Percentiles rank a stretch among this genome's conserved stretches.
These are phyloP conservation scores for Daucus carota DNA, from an alignment of 129 eudicot genomes.

Conservation along the genomic window DNA sequence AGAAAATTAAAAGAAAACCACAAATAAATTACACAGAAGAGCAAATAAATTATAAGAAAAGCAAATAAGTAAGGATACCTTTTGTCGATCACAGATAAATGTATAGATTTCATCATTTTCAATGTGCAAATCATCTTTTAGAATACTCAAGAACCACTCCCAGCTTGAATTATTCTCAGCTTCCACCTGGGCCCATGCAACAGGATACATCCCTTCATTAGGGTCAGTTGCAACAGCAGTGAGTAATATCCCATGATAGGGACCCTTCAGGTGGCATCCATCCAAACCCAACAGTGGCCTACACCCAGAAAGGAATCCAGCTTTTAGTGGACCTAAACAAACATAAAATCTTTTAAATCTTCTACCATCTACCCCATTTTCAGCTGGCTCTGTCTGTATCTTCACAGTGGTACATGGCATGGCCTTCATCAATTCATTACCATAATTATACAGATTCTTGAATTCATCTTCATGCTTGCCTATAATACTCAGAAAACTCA, in stretches of 20 bases:
- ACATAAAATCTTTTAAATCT: not conserved
- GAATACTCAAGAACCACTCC: not conserved
- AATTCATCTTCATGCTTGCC: too few species aligned
- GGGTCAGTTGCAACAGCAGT: not conserved
- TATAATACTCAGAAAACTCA: too few species aligned
- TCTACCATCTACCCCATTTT: too few species aligned
- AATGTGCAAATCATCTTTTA: not conserved
- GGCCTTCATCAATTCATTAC: too few species aligned
- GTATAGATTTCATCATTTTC: not conserved
- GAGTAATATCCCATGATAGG: not conserved
- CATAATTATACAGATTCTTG: too few species aligned
- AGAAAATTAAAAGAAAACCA: too few species aligned
- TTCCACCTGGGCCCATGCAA: not conserved
- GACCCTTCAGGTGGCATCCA: slow-evolving; percentile 5
- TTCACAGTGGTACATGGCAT: too few species aligned
- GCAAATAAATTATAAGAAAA: too few species aligned
- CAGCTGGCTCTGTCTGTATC: too few species aligned
- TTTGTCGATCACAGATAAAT: too few species aligned
- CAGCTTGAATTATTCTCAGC: not conserved
- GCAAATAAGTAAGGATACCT: too few species aligned
- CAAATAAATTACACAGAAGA: too few species aligned
- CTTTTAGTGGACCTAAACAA: not conserved
- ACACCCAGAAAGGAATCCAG: not conserved
- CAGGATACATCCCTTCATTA: not conserved
- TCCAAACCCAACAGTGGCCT: not conserved